phyloP scores from a whole-genome alignment of 306 rosid genomes.

The Gleditsia sinensis region DNA sequence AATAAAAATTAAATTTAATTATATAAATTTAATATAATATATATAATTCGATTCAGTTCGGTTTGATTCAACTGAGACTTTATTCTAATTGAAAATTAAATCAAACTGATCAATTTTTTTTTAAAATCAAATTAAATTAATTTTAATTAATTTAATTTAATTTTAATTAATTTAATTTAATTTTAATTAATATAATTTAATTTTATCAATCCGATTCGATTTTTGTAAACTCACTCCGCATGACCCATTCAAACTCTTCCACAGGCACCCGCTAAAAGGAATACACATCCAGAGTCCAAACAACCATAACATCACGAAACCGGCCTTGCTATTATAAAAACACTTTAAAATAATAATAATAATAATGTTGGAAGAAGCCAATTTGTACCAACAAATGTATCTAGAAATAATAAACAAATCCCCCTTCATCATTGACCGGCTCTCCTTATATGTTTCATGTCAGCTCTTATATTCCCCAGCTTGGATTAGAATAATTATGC shows the following conservation, averaged over 20 bases:
- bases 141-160: too few species aligned
- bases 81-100: too few species aligned
- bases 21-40: too few species aligned
- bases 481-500: background rate
- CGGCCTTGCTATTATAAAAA: conserved; percentile 46
- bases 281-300: conserved; percentile 44
- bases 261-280: conserved; percentile 11
- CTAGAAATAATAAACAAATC: conserved; percentile 23
- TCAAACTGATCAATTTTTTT: too few species aligned
- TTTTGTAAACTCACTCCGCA: too few species aligned
- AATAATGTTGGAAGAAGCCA: conserved; percentile 37
- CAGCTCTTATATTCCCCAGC: background rate
- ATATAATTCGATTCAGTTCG: too few species aligned
- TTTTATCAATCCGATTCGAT: too few species aligned
- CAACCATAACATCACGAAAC: conserved; percentile 56
- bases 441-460: conserved; percentile 35
- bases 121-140: too few species aligned
- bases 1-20: too few species aligned
- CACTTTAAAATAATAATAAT: background rate
- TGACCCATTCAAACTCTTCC: conserved; percentile 47
- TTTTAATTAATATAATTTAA: too few species aligned
- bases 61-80: too few species aligned
- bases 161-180: too few species aligned
- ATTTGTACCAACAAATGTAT: conserved; percentile 17
- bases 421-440: conserved; percentile 46